Conservation (phyloP, 2,329 filamentous ascomycete species). For the Aspergillus felis region DNA sequence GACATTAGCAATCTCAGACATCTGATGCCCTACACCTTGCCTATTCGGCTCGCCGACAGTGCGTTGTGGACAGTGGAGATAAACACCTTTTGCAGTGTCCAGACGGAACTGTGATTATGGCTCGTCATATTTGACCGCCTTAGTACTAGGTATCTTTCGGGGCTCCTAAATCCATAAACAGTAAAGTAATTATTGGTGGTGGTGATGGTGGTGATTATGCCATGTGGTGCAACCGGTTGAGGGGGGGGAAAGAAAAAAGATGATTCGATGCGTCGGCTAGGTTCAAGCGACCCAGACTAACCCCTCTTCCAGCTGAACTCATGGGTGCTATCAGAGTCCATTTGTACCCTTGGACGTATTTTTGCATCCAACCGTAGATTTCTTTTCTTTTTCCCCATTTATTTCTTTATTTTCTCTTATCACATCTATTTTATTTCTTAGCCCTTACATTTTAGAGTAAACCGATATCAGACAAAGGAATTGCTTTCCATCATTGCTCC, state of each 20-base stretch:
- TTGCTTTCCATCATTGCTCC: background rate
- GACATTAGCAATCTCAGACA: background rate
- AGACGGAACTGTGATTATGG: background rate
- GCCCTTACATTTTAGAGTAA: background rate
- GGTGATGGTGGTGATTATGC: slow-evolving; percentile 8
- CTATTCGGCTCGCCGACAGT: background rate
- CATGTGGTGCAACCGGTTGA: slow-evolving; percentile 9
- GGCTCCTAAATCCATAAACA: background rate
- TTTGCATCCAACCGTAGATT: background rate
- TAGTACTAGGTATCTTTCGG: background rate
- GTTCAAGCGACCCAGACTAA: background rate
- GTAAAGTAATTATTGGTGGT: background rate
- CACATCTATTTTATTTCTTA: background rate
- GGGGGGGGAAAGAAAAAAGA: background rate
- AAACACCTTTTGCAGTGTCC: background rate
- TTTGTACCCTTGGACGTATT: background rate
- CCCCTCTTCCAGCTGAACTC: background rate
- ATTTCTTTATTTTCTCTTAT: background rate
- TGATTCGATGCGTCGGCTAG: background rate
- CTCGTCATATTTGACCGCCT: background rate
- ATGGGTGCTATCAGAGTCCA: background rate
- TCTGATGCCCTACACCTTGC: background rate
- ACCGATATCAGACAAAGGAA: background rate
- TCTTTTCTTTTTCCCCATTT: background rate
- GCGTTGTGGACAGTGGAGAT: background rate